These are phyloP conservation scores for Zarea fungicola DNA, from an alignment of 2,329 filamentous ascomycete genomes.

Conservation along the genomic window DNA sequence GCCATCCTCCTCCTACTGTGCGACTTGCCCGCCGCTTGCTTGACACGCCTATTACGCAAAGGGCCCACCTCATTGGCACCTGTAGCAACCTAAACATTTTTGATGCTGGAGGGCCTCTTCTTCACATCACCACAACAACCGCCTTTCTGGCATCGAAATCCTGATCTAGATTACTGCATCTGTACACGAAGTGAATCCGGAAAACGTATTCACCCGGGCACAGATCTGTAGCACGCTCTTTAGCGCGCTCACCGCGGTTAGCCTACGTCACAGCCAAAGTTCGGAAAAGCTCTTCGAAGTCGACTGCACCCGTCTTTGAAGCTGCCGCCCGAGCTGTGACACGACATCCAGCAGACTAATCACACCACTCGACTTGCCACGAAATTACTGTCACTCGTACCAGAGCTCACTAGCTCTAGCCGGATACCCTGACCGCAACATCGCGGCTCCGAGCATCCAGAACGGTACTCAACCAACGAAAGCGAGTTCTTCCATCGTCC, in stretches of 20 bases:
- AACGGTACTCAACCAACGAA: background rate
- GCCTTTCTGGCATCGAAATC: background rate
- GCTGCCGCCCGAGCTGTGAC: slow-evolving; percentile 17
- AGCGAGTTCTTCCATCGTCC: background rate
- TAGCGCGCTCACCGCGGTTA: slow-evolving; percentile 13
- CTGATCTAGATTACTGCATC: slow-evolving; percentile 10
- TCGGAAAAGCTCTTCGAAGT: slow-evolving; percentile 31
- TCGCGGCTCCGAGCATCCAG: background rate
- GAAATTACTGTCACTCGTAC: background rate
- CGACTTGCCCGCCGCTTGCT: background rate
- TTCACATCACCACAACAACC: slow-evolving; percentile 18
- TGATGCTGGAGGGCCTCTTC: slow-evolving; percentile 13
- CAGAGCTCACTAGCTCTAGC: background rate
- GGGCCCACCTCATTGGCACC: slow-evolving; percentile 33
- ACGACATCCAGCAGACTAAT: background rate
- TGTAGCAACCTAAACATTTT: slow-evolving; percentile 22
- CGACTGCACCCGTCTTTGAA: slow-evolving; percentile 38
- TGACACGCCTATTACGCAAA: slow-evolving; percentile 32
- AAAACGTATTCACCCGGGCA: slow-evolving; percentile 7
- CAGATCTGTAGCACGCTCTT: background rate
- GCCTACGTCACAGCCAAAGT: slow-evolving; percentile 14
- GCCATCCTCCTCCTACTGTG: background rate
- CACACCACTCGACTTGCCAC: background rate
- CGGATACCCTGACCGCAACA: background rate
- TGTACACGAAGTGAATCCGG: slow-evolving; percentile 11